Conservation (phyloP, 768 basidiomycete genomes). For the Serendipita indica region DNA sequence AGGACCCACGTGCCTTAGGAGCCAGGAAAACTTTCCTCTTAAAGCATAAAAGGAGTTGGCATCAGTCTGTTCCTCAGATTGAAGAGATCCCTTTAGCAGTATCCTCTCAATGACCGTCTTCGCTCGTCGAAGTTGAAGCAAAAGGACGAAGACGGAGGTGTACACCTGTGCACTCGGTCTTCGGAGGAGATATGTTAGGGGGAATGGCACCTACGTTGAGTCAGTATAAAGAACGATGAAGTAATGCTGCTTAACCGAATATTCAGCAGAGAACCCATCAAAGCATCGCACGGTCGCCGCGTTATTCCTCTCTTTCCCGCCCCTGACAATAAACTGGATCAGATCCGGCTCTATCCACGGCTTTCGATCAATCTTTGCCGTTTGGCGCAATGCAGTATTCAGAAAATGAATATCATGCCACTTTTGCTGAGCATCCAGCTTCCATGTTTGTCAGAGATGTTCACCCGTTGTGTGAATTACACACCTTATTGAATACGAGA, state of each 20-base stretch:
- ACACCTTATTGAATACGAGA: constrained; percentile 57
- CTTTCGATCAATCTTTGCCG: constrained; percentile 31
- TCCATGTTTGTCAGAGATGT: background rate
- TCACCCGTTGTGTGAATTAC: constrained; percentile 9
- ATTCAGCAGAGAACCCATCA: constrained; percentile 58
- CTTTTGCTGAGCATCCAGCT: constrained; percentile 59
- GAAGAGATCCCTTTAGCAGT: background rate
- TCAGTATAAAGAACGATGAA: background rate
- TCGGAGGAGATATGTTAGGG: constrained; percentile 62
- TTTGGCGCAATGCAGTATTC: constrained; percentile 60
- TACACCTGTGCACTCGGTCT: constrained; percentile 42
- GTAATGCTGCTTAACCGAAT: constrained; percentile 31
- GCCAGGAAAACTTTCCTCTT: constrained; percentile 67
- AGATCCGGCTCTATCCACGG: constrained; percentile 51
- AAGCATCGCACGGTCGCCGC: constrained; percentile 45
- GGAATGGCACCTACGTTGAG: constrained; percentile 37
- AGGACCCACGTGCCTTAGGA: constrained; percentile 51
- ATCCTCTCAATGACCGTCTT: constrained; percentile 47
- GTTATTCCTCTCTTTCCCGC: constrained; percentile 32
- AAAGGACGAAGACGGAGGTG: constrained; percentile 50
- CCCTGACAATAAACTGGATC: constrained; percentile 55
- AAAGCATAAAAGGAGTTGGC: constrained; percentile 63
- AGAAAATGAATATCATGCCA: constrained; percentile 79
- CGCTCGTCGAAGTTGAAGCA: constrained; percentile 60
- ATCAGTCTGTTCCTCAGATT: constrained; percentile 27